These are phyloP conservation scores for Allantophomopsis lycopodina DNA, from an alignment of 2,329 filamentous ascomycete species.

Conservation along the genomic window DNA sequence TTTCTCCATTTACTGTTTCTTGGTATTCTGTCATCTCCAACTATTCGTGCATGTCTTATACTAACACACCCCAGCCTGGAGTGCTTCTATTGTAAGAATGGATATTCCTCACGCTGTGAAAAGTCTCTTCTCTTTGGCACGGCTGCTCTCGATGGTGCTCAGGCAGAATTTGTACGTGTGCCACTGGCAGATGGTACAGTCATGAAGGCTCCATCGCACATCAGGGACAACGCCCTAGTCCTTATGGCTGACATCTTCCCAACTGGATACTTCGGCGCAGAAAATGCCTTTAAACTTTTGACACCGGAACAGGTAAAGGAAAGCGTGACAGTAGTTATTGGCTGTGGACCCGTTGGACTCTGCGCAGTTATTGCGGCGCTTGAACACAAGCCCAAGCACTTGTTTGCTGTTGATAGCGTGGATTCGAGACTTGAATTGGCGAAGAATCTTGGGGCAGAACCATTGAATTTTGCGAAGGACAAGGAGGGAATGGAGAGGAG, in stretches of 20 bases:
- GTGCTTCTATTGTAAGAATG: slow-evolving; percentile 76
- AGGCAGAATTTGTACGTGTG: slow-evolving; percentile 72
- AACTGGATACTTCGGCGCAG: slow-evolving; percentile 71
- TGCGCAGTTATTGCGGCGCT: slow-evolving; percentile 69
- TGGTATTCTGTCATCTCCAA: slow-evolving; percentile 35
- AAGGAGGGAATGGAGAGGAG: slow-evolving; percentile 50
- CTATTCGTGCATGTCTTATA: background rate
- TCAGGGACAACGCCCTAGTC: slow-evolving; percentile 62
- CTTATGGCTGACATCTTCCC: slow-evolving; percentile 93
- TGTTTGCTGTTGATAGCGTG: slow-evolving; percentile 71
- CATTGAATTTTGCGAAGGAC: slow-evolving; percentile 63
- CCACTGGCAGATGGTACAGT: slow-evolving; percentile 71
- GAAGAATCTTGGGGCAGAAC: slow-evolving; percentile 62
- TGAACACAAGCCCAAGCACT: slow-evolving; percentile 60
- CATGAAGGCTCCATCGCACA: slow-evolving; percentile 57
- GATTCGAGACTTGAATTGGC: slow-evolving; percentile 63
- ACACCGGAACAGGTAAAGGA: slow-evolving; percentile 39
- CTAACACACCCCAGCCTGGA: slow-evolving; percentile 29
- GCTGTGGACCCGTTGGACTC: slow-evolving; percentile 75
- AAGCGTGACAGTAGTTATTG: slow-evolving; percentile 65
- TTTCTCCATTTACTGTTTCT: slow-evolving; percentile 71
- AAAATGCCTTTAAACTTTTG: slow-evolving; percentile 56
- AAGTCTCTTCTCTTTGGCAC: slow-evolving; percentile 60
- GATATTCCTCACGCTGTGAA: slow-evolving; percentile 64
- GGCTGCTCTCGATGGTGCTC: slow-evolving; percentile 56